Evolutionary conservation across 2,329 filamentous ascomycete species (phyloP).

Genomic region (Diaporthe capsici): DNA sequence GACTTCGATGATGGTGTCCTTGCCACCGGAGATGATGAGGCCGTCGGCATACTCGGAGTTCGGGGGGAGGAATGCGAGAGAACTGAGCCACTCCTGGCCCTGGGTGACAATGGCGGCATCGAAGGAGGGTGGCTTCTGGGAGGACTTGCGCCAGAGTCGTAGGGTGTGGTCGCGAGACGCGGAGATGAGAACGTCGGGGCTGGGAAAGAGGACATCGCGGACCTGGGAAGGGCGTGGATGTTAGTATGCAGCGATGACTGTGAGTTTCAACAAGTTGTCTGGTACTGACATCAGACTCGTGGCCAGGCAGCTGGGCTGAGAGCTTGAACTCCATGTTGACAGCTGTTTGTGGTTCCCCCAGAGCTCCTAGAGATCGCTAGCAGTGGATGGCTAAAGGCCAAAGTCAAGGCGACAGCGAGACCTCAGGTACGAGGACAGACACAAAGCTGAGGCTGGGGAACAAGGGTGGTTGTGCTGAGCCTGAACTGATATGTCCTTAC

Average conservation of each 20-base stretch:
- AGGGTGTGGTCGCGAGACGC: conserved; percentile 94
- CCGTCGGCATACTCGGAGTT: conserved; percentile 80
- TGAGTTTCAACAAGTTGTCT: not conserved
- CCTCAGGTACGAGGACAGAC: not conserved
- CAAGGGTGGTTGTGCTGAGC: not conserved
- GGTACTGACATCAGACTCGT: conserved; percentile 88
- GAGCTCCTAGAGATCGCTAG: no score
- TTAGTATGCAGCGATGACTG: conserved; percentile 24
- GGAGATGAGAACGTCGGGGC: conserved; percentile 80
- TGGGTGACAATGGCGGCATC: conserved; percentile 84
- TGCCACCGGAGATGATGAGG: conserved; percentile 87
- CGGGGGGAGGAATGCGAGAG: conserved; percentile 81
- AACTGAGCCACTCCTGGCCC: conserved; percentile 89
- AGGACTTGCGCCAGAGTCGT: conserved; percentile 82
- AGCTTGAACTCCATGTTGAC: conserved; percentile 81
- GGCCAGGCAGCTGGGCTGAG: conserved; percentile 88
- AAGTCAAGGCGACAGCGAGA: not conserved
- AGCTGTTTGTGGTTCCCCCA: not conserved
- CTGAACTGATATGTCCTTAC: not conserved
- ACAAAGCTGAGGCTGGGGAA: not conserved
- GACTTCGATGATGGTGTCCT: conserved; percentile 94
- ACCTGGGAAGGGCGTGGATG: conserved; percentile 70
- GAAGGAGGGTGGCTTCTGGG: conserved; percentile 73
- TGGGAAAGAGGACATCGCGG: conserved; percentile 85
- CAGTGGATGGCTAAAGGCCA: not conserved